These are phyloP conservation scores for Aeschynomene evenia DNA, from an alignment of 306 rosid species.

Conservation along the genomic window DNA sequence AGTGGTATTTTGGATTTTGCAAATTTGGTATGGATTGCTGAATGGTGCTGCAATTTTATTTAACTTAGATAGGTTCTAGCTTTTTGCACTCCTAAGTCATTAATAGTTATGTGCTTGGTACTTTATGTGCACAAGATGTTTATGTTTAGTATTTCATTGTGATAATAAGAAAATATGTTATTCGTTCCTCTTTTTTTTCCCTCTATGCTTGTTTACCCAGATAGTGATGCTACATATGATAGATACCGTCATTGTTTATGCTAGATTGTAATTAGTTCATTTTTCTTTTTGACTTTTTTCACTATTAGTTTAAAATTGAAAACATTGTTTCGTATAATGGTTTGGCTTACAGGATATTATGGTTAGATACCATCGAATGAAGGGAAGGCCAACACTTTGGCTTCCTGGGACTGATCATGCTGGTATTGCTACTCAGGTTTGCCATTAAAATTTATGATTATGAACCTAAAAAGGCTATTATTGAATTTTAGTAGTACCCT, in stretches of 20 bases:
- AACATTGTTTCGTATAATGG: conserved; percentile 5
- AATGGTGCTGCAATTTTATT: conserved; percentile 11
- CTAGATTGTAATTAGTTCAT: not conserved
- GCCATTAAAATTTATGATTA: conserved; percentile 15
- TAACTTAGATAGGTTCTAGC: not conserved
- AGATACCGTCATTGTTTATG: not conserved
- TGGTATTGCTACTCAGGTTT: conserved; percentile 98
- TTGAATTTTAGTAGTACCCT: not conserved
- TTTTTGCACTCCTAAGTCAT: not conserved
- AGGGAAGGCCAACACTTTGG: conserved; percentile 97
- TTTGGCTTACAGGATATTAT: conserved; percentile 74
- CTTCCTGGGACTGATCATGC: conserved; percentile 99
- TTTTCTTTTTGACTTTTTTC: conserved; percentile 1
- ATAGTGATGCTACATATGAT: not conserved
- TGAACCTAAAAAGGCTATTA: not conserved
- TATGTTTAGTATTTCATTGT: not conserved
- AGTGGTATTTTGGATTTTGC: not conserved
- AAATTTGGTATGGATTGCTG: conserved; percentile 2
- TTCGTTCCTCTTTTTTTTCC: conserved; percentile 12
- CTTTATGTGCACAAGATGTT: not conserved
- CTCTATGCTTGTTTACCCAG: conserved; percentile 8
- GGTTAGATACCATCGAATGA: conserved; percentile 96
- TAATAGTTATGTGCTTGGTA: conserved; percentile 1
- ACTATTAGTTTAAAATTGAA: not conserved
- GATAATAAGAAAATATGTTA: not conserved